A percentile compares a stretch with the other conserved stretches of the same genome.
phyloP scores from a whole-genome alignment of 352 stramenopile genomes.

The Globisporangium spiculum region DNA sequence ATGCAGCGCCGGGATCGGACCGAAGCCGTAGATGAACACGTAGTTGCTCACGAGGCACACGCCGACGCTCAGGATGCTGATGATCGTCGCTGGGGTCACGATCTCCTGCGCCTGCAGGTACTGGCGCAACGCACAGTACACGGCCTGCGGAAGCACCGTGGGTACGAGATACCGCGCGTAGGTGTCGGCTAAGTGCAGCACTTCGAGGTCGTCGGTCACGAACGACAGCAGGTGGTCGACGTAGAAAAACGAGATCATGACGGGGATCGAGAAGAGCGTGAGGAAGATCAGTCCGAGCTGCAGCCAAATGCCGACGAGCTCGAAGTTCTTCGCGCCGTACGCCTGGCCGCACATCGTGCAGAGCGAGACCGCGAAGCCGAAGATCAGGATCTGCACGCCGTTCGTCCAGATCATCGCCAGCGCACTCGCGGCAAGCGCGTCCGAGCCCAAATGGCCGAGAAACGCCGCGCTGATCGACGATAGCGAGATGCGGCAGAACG shows the following conservation, averaged over 20 bases:
- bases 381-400: conserved; percentile 78
- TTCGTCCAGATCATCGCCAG: conserved; percentile 79
- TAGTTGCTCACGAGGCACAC: conserved; percentile 75
- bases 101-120: conserved; percentile 83
- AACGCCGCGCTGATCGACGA: conserved; percentile 80
- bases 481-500: conserved; percentile 76
- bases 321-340: conserved; percentile 77
- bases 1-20: conserved; percentile 46
- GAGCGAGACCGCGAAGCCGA: conserved; percentile 74
- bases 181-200: conserved; percentile 57
- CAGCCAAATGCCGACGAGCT: conserved; percentile 76
- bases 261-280: conserved; percentile 60
- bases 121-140: conserved; percentile 73
- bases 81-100: conserved; percentile 74
- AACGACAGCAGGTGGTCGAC: conserved; percentile 64
- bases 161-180: conserved; percentile 61
- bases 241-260: conserved; percentile 83
- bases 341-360: conserved; percentile 79
- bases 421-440: conserved; percentile 66
- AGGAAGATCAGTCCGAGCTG: conserved; percentile 74
- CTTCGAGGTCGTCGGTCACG: conserved; percentile 59
- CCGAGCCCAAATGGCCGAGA: conserved; percentile 69
- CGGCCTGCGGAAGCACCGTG: conserved; percentile 62
- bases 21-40: conserved; percentile 76
- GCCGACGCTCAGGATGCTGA: conserved; percentile 61